Conservation (phyloP, 345 rosid genomes). For the Gossypium australe region DNA sequence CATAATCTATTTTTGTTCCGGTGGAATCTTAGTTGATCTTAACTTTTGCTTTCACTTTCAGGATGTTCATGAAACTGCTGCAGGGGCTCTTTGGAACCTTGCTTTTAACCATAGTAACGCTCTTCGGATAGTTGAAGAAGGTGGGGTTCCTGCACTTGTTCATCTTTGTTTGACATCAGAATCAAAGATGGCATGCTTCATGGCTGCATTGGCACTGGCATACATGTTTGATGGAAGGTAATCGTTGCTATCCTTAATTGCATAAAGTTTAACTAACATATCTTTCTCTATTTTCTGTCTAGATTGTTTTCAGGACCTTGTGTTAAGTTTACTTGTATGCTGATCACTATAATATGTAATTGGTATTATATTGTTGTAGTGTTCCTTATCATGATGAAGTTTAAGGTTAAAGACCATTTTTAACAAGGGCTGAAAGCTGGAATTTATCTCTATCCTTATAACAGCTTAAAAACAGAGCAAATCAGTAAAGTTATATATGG, state of each 20-base stretch:
- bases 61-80: conserved; percentile 95
- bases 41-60: conserved; percentile 20
- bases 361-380: neutral
- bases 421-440: neutral
- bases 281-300: neutral
- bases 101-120: conserved; percentile 79
- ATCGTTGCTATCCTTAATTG: neutral
- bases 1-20: neutral
- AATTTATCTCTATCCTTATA: neutral
- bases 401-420: neutral
- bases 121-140: conserved; percentile 85
- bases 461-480: neutral
- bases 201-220: conserved; percentile 81
- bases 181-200: conserved; percentile 83
- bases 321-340: neutral
- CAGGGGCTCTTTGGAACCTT: conserved; percentile 89
- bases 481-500: neutral
- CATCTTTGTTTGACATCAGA: conserved; percentile 61
- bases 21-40: conserved; percentile 4
- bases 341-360: neutral
- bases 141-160: conserved; percentile 77
- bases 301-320: neutral
- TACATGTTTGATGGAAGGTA: conserved; percentile 62
- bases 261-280: neutral
- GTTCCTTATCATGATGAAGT: neutral